Percentiles rank a stretch among this genome's conserved stretches.
Conservation (phyloP, 2,329 filamentous ascomycete genomes). For the Arthrinium phaeospermum region DNA sequence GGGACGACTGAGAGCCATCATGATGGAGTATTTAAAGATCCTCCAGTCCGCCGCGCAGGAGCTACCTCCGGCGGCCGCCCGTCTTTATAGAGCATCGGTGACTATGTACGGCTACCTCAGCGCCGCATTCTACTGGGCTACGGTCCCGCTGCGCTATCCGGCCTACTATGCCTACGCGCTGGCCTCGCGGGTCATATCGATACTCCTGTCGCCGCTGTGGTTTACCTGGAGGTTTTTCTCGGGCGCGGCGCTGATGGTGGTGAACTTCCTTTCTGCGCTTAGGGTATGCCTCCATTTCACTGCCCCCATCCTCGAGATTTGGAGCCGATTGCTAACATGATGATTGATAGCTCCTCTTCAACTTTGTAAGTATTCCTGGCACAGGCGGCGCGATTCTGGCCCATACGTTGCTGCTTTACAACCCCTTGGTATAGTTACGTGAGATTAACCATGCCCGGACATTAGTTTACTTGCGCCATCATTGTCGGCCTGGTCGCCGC, state of each 20-base stretch:
- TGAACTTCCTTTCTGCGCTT: slow-evolving; percentile 32
- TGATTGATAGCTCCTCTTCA: slow-evolving; percentile 36
- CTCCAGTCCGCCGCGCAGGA: slow-evolving; percentile 29
- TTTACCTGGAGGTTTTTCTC: slow-evolving; percentile 28
- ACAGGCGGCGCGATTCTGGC: background rate
- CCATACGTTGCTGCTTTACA: background rate
- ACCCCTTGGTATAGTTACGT: background rate
- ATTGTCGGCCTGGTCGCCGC: slow-evolving; percentile 37
- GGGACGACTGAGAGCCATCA: background rate
- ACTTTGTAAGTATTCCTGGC: slow-evolving; percentile 36
- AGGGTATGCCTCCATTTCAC: slow-evolving; percentile 32
- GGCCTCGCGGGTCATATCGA: slow-evolving; percentile 27
- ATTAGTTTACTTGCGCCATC: slow-evolving; percentile 37
- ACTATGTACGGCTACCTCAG: slow-evolving; percentile 19
- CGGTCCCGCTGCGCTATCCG: slow-evolving; percentile 37
- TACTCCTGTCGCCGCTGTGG: slow-evolving; percentile 38
- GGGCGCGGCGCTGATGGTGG: slow-evolving; percentile 24
- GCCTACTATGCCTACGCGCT: slow-evolving; percentile 30
- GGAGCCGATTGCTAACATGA: background rate
- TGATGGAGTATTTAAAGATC: slow-evolving; percentile 15
- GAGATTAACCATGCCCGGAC: slow-evolving; percentile 11
- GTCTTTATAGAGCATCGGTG: slow-evolving; percentile 24
- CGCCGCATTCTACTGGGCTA: slow-evolving; percentile 32
- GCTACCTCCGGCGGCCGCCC: slow-evolving; percentile 19
- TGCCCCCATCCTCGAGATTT: no score